Base-by-base conservation (phyloP, 1,284 basidiomycete species). In the Puccinia coronata region DNA sequence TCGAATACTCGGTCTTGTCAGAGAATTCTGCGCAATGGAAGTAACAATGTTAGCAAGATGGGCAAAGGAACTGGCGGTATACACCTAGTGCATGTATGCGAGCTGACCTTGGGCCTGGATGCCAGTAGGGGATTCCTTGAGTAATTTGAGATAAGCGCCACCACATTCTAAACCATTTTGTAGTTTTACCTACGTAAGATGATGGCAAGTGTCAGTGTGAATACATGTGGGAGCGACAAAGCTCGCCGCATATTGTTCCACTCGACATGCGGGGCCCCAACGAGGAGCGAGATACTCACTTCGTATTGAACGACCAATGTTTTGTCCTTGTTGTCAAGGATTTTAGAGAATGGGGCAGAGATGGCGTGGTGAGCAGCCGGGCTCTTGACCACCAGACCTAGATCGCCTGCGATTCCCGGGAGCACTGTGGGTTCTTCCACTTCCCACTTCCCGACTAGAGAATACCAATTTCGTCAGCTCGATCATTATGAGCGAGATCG, bases 81-180 rank as follows among this genome's bases (percentile, higher is more conserved):
- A 16, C 9, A n/a, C n/a, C n/a, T 59, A 28, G 39, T 20, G n/a
- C 2, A 2, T 28, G 9, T 36, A 9, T n/a, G 20, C 20, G 12
- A 25, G n/a, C 6, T 59, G 14, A 63, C 79, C 79, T 81, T 81
- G 79, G 39, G 79, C 79, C 51, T 81, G 79, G 28, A 81, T 81
- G 31, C 79, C 79, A 74, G 79, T 81, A 23, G 79, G 71, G 28
- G 79, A 81, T 49, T 89, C 89, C 59, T 87, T 88, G 75, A 99
- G 91, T 81, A 99, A 91, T 89, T 99, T 99, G 88, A 99, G 88
- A 88, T 99, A 99, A 57, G 97, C 97, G 88, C 97, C 97, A 88
- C 97, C 97, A 85, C 97, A 99, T 88, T 96, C 96, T 82, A 98
- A 94, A 82, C 96, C 96, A 88, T 98, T 96, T 89, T 99, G 96